Base-by-base conservation (phyloP, 495 filamentous ascomycete genomes). In the Aspergillus ellipticus region DNA sequence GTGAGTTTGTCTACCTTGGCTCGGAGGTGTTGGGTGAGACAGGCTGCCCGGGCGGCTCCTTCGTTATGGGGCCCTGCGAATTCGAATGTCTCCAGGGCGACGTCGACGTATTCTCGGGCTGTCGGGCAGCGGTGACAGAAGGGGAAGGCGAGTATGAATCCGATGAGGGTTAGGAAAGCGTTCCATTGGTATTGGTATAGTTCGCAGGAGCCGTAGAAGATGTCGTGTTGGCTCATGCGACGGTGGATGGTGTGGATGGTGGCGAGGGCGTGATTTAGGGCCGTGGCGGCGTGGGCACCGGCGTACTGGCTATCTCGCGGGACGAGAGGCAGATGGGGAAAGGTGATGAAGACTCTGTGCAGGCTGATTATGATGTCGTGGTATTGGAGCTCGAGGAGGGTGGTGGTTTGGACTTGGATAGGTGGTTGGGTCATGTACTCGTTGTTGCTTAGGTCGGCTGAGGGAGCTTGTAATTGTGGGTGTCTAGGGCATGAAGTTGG, bases 61-160 rank as follows among this genome's bases (percentile, higher is more conserved):
- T 13, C 35, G n/a, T n/a, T 39, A 3, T 15, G 11, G 10, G 11
- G 11, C 10, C 55, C 49, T 0, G 59, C 58, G 2, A 50, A 53
- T 13, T 61, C 56, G 13, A 65, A 65, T 15, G 59, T 54, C 21
- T 59, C 55, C 17, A 61, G 45, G 0, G 62, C 59, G 16, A 65
- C 22, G 21, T 54, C 37, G 19, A 61, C 19, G 22, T 59, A 53
- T 20, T 49, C n/a, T 21, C 56, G 37, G 1, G 62, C 80, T 1
- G n/a, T 43, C 6, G 56, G 24, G 26, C 41, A 59, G 2, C 58
- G 53, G 37, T 29, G 81, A 79, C 15, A 87, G 49, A 51, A 78
- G 89, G 71, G 89, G 84, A 58, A 74, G 55, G 55, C 77, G 61
- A 46, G 77, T 69, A 55, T 73, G 53, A 72, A 78, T 6, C 75